phyloP scores from a whole-genome alignment of 208 protist genomes.

The Lotmaria passim region DNA sequence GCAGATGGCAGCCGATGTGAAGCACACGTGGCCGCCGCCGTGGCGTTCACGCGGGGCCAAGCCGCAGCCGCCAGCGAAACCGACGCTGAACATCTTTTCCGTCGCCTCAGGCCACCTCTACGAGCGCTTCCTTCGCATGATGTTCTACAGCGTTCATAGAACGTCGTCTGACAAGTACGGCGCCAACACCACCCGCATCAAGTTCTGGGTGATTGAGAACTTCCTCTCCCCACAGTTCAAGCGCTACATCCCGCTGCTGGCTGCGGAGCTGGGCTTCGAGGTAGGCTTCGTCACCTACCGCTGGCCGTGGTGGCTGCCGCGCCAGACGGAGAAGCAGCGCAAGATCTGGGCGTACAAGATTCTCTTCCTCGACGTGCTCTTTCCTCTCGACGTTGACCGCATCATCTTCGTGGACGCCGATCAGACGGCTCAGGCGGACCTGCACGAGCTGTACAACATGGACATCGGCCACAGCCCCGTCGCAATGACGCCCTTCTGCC shows the following conservation, averaged over 20 bases:
- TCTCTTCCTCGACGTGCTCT: conserved; percentile 99
- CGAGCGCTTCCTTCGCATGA: conserved; percentile 98
- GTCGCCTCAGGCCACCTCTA: conserved; percentile 98
- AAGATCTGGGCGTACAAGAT: conserved; percentile 99
- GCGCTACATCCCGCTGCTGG: conserved; percentile 87
- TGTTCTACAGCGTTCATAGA: conserved; percentile 97
- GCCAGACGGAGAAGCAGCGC: conserved; percentile 97
- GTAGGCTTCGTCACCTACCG: conserved; percentile 97
- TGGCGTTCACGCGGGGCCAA: neutral
- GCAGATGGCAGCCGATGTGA: conserved; percentile 26
- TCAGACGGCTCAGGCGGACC: conserved; percentile 90
- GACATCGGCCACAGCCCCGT: conserved; percentile 94
- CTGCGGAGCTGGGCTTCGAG: conserved; percentile 93
- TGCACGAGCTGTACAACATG: conserved; percentile 97
- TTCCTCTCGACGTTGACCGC: conserved; percentile 96
- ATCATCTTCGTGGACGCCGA: conserved; percentile 99
- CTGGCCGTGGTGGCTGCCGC: conserved; percentile 97
- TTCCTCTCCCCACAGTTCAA: conserved; percentile 98
- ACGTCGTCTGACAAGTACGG: conserved; percentile 84
- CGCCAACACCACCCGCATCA: conserved; percentile 90
- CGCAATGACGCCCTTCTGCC: conserved; percentile 98
- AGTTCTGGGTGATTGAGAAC: conserved; percentile 99
- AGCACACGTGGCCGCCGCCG: conserved; percentile 39
- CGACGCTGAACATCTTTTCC: conserved; percentile 98
- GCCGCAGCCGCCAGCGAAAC: conserved; percentile 32